These are phyloP conservation scores for Spiraea crenata DNA, from an alignment of 331 rosid species.

Conservation along the genomic window DNA sequence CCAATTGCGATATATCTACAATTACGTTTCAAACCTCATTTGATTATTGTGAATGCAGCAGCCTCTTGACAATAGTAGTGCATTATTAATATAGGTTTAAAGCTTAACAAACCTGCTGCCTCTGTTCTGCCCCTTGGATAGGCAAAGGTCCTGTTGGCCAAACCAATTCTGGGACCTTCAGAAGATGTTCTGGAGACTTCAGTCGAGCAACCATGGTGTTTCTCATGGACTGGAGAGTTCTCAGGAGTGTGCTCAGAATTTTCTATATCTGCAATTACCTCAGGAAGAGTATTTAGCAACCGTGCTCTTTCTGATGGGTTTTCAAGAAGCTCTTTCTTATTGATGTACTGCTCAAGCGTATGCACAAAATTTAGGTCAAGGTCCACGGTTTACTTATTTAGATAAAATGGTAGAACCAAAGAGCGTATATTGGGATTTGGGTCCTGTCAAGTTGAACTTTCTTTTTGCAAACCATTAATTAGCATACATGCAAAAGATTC, in stretches of 20 bases:
- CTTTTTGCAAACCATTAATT: not conserved
- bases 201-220: slow-evolving; percentile 24
- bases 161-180: slow-evolving; percentile 7
- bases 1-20: slow-evolving; percentile 36
- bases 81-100: slow-evolving; percentile 3
- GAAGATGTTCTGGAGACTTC: slow-evolving; percentile 16
- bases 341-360: slow-evolving; percentile 50
- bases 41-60: slow-evolving; percentile 43
- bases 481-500: not conserved
- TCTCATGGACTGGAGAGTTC: slow-evolving; percentile 26
- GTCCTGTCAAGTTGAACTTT: not conserved
- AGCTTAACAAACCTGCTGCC: slow-evolving; percentile 39
- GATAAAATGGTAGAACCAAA: not conserved
- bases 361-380: slow-evolving; percentile 44
- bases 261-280: not conserved
- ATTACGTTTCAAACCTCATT: slow-evolving; percentile 34
- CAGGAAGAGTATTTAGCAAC: slow-evolving; percentile 30
- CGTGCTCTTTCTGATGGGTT: slow-evolving; percentile 49
- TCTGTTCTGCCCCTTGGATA: slow-evolving; percentile 27
- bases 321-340: slow-evolving; percentile 43
- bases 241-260: slow-evolving; percentile 21
- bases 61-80: not conserved
- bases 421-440: not conserved
- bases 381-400: slow-evolving; percentile 17
- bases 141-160: slow-evolving; percentile 21